phyloP scores from a whole-genome alignment of 2,329 filamentous ascomycete species.

The Alternaria ethzedia region DNA sequence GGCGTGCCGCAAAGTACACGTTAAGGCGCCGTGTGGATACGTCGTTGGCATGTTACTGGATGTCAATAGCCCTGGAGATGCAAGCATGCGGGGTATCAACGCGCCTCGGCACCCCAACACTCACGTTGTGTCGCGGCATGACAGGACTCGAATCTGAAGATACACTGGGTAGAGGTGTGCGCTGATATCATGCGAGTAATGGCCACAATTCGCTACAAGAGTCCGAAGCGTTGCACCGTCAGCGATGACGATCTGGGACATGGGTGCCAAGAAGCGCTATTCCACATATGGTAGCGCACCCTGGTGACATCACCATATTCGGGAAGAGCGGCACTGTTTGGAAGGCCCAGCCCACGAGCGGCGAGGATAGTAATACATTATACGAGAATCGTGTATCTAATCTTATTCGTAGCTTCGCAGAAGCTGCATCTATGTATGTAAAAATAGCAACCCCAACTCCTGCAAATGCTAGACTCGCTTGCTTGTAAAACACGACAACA shows the following conservation, averaged over 20 bases:
- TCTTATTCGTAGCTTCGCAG: conserved; percentile 4
- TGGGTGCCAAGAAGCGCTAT: background rate
- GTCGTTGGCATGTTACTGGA: background rate
- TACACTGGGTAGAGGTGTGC: background rate
- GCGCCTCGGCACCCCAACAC: background rate
- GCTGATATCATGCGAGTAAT: background rate
- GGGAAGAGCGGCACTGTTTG: background rate
- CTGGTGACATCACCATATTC: background rate
- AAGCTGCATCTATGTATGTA: background rate
- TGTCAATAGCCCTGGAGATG: background rate
- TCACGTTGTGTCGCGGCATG: background rate
- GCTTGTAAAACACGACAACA: background rate
- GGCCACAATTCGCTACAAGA: fast-evolving
- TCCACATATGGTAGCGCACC: background rate
- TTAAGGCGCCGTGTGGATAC: background rate
- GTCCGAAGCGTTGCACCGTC: fast-evolving
- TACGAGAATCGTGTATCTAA: background rate
- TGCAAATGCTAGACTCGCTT: conserved; percentile 13
- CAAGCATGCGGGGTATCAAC: background rate
- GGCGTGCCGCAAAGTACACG: background rate
- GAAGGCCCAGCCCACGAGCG: background rate
- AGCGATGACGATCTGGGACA: background rate
- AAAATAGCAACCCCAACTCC: background rate
- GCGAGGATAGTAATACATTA: background rate
- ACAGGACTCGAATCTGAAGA: fast-evolving